phyloP scores from a whole-genome alignment of 352 stramenopile species.

The Pythium chondricola region DNA sequence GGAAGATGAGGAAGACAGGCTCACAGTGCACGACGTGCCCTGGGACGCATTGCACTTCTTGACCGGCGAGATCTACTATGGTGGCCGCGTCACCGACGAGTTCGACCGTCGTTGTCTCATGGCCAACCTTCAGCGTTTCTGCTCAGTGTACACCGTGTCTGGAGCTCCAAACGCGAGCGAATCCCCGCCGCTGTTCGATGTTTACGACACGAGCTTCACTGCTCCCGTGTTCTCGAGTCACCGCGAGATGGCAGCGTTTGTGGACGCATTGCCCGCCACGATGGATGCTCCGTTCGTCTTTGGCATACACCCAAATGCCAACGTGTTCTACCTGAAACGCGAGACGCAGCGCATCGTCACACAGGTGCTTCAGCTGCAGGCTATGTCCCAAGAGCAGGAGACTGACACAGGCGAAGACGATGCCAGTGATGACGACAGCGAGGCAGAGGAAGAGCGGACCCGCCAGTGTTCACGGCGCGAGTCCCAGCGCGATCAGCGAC shows the following conservation, averaged over 20 bases:
- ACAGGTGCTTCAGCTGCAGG: slow-evolving; percentile 35
- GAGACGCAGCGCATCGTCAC: slow-evolving; percentile 37
- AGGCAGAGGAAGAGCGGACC: neutral
- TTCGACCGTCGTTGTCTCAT: slow-evolving; percentile 71
- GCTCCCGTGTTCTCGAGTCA: slow-evolving; percentile 32
- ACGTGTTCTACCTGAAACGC: slow-evolving; percentile 60
- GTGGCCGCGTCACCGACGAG: slow-evolving; percentile 74
- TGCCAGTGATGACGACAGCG: slow-evolving; percentile 1
- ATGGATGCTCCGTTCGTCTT: slow-evolving; percentile 67
- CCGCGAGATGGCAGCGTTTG: slow-evolving; percentile 36
- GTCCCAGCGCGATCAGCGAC: neutral
- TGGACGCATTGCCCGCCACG: slow-evolving; percentile 32
- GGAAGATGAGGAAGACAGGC: neutral
- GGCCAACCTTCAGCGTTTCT: slow-evolving; percentile 62
- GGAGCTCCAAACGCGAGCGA: neutral
- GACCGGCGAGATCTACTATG: slow-evolving; percentile 79
- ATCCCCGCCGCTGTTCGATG: slow-evolving; percentile 13
- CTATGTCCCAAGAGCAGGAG: slow-evolving; percentile 3
- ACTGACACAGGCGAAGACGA: neutral
- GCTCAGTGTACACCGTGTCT: slow-evolving; percentile 22
- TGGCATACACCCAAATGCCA: slow-evolving; percentile 77
- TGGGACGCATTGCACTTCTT: slow-evolving; percentile 77
- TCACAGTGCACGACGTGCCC: slow-evolving; percentile 25
- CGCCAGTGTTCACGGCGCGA: slow-evolving; percentile 4
- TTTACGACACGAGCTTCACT: slow-evolving; percentile 29